These are phyloP conservation scores for Helianthus annuus DNA, from an alignment of 129 eudicot genomes.

Conservation along the genomic window HanXRQr2.0-SUNRISE NC_035449.2:35773301-35773800, in stretches of 20 bases:
- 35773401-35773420: background rate
- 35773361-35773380: background rate
- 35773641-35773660: conserved; percentile 6
- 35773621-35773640: background rate
- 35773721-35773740: background rate
- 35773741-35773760: background rate
- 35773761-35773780: background rate
- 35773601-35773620: background rate
- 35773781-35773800: background rate
- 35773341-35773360: background rate
- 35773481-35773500: conserved; percentile 92
- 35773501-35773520: conserved; percentile 76
- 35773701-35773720: conserved; percentile 1
- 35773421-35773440: conserved; percentile 1
- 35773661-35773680: background rate
- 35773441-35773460: conserved; percentile 8
- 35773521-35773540: conserved; percentile 78
- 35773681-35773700: conserved; percentile 1
- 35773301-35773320: conserved; percentile 78
- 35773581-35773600: conserved; percentile 11
- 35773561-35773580: conserved; percentile 25
- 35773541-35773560: conserved; percentile 67
- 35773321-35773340: conserved; percentile 6
- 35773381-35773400: background rate
- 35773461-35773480: conserved; percentile 78